Base-by-base conservation (phyloP, 306 rosid genomes). In the Castanea sativa region DNA sequence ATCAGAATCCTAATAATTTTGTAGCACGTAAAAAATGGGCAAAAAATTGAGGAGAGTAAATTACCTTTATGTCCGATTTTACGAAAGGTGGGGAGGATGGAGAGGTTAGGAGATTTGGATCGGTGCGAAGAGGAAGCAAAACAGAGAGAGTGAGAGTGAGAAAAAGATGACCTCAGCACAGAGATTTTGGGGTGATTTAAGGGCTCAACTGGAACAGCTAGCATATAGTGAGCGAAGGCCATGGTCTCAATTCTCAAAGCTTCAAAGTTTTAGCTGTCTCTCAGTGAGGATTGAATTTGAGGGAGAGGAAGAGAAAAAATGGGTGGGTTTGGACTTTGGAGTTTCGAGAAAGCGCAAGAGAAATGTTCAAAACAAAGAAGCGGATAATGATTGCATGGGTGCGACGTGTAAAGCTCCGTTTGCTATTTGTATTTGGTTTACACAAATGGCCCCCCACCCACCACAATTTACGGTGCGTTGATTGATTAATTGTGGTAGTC, bases 171-270 rank as follows among this genome's bases (percentile, higher is more conserved):
- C 18, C 71, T 76, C 6, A 56, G 55, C 43, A 65, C n/a, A 0
- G 89, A 69, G 76, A 84, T 12, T 70, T 64, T 86, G 1, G 76
- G 65, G 57, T n/a, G 69, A n/a, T 52, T 78, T 4, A 74, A 25
- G 60, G 83, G 59, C 55, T 86, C 82, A 12, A 81, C 71, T 45
- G 90, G 86, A 49, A 87, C 79, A 1, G 91, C 29, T 15, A 83
- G 35, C 19, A 83, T 63, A 60, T 20, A 74, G 78, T 80, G 91
- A 81, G 87, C 84, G 60, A 88, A 75, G 41, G 96, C 96, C 97
- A 91, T 92, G 5, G 72, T 70, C 72, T 69, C 68, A 67, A 67
- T 3, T 3, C 53, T 49, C 15, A 13, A 1, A 13, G n/a, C 19
- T 63, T 71, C 45, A 20, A 59, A 55, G 12, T 70, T 43, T 4